Percentiles rank a stretch among this genome's conserved stretches.
Conservation (phyloP, 768 basidiomycete species). For the Russula vinacea region DNA sequence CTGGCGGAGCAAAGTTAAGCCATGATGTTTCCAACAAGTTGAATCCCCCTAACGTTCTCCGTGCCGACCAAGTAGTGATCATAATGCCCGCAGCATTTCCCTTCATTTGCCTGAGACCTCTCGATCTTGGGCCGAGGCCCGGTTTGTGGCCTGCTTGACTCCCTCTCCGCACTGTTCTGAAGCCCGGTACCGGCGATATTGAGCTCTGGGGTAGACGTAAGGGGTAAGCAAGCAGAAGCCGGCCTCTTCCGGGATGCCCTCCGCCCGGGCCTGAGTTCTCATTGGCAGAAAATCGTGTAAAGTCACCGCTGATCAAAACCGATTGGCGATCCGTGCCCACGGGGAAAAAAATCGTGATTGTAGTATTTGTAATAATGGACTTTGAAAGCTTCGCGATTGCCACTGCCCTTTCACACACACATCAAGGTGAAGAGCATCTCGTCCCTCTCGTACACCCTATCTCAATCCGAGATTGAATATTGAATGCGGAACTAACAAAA, state of each 20-base stretch:
- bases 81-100: background rate
- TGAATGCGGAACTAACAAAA: conserved; percentile 1
- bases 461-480: conserved; percentile 1
- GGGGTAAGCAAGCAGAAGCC: background rate
- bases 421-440: too few relatives aligned
- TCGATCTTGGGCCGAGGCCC: background rate
- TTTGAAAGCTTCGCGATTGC: too few relatives aligned
- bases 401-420: background rate
- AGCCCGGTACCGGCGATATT: too few relatives aligned
- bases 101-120: background rate
- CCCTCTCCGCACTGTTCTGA: too few relatives aligned
- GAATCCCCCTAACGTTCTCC: background rate
- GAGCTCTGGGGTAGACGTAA: background rate
- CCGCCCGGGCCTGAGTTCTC: background rate
- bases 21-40: background rate
- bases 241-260: conserved; percentile 2
- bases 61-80: background rate
- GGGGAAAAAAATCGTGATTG: too few relatives aligned
- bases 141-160: background rate
- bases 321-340: background rate
- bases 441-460: background rate
- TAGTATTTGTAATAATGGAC: too few relatives aligned
- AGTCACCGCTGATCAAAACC: conserved; percentile 2
- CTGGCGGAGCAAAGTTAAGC: background rate
- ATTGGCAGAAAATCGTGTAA: conserved; percentile 2